A percentile compares a stretch with the other conserved stretches of the same genome.
phyloP scores from a whole-genome alignment of 345 rosid genomes.

The Corchorus olitorius region DNA sequence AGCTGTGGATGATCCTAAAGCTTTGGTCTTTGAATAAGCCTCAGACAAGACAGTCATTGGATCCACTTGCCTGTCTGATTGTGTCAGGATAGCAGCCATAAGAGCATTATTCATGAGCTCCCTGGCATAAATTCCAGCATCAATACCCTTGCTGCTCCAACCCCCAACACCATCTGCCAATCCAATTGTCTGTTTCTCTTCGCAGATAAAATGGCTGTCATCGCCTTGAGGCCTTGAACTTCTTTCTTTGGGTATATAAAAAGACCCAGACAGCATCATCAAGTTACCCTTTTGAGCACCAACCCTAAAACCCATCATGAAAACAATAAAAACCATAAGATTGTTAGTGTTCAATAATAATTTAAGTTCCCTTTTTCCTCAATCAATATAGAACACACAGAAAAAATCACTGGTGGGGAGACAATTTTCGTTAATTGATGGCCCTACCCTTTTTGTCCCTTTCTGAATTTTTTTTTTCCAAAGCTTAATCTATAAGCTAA shows the following conservation, averaged over 20 bases:
- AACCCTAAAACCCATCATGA: background rate
- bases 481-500: background rate
- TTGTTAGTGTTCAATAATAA: background rate
- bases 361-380: background rate
- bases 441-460: background rate
- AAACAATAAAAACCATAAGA: background rate
- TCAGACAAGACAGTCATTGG: conserved; percentile 12
- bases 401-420: background rate
- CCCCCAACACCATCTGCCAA: conserved; percentile 29
- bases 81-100: background rate
- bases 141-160: conserved; percentile 11
- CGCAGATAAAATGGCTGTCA: conserved; percentile 24
- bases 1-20: conserved; percentile 18
- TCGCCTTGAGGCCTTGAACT: conserved; percentile 13
- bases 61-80: conserved; percentile 1
- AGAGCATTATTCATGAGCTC: conserved; percentile 22
- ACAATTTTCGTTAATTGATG: background rate
- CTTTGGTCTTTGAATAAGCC: conserved; percentile 17
- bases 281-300: background rate
- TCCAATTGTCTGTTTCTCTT: conserved; percentile 23
- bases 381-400: background rate
- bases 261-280: conserved; percentile 20
- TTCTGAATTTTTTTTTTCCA: background rate
- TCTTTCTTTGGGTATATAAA: conserved; percentile 14
- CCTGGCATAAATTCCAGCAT: conserved; percentile 23